phyloP scores from a whole-genome alignment of 2,329 filamentous ascomycete genomes.

The Periconia sp. region DNA sequence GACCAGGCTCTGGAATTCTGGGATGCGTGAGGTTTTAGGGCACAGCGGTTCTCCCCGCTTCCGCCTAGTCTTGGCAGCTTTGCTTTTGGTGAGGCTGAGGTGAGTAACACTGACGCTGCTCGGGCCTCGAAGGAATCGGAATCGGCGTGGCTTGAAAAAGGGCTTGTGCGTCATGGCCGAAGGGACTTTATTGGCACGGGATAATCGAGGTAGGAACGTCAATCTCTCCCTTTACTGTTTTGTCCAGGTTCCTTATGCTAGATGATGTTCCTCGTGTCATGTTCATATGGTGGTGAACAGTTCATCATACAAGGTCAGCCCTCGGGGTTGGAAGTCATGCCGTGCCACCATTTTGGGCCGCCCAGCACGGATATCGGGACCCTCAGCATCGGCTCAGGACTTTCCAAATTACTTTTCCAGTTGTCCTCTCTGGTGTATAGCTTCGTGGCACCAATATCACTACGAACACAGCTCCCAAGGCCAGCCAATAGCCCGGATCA shows the following conservation, averaged over 20 bases:
- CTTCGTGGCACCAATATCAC: constrained; percentile 35
- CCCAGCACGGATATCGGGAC: constrained; percentile 38
- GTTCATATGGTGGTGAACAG: constrained; percentile 34
- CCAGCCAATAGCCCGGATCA: constrained; percentile 12
- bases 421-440: constrained; percentile 22
- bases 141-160: constrained; percentile 46
- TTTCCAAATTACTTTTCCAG: constrained; percentile 30
- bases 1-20: constrained; percentile 39
- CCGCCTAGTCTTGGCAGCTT: constrained; percentile 46
- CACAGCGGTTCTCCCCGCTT: constrained; percentile 44
- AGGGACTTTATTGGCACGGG: constrained; percentile 38
- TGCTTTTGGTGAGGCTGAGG: constrained; percentile 47
- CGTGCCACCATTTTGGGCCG: constrained; percentile 35
- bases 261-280: constrained; percentile 39
- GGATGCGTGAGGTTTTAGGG: constrained; percentile 45
- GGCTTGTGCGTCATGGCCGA: constrained; percentile 46
- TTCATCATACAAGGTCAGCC: constrained; percentile 30
- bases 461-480: constrained; percentile 12
- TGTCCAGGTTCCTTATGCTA: constrained; percentile 31
- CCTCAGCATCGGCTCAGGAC: constrained; percentile 25
- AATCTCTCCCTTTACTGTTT: constrained; percentile 37
- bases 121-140: constrained; percentile 45
- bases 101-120: constrained; percentile 43
- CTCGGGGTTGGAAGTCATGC: constrained; percentile 33
- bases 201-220: constrained; percentile 26